These are phyloP conservation scores for Hansenula anomala DNA, from an alignment of 1,139 yeast species.

Conservation along the genomic window DNA sequence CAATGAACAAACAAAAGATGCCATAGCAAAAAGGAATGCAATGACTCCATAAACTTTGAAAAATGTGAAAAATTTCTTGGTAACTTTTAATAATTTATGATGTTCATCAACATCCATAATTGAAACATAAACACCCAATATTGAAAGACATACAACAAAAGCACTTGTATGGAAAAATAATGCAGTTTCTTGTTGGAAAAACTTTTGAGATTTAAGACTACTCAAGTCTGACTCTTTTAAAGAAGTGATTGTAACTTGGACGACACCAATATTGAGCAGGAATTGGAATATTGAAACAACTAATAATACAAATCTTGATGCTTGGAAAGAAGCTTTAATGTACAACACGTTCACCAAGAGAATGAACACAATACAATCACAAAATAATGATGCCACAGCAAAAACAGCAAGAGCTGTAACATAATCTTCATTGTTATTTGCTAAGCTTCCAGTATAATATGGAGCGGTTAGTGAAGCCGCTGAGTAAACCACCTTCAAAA, in stretches of 20 bases:
- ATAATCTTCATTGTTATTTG: not conserved
- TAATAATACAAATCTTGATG: conserved; percentile 1
- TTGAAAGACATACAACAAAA: not conserved
- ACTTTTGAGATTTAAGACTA: not conserved
- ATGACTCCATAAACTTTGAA: not conserved
- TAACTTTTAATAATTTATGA: not conserved
- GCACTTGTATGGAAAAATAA: conserved; percentile 1
- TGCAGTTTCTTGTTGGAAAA: conserved; percentile 1
- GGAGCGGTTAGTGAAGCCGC: not conserved
- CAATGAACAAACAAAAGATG: not conserved
- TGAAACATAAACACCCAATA: not conserved
- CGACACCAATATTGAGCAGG: not conserved
- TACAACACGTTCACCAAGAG: not conserved
- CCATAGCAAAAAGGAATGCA: not conserved
- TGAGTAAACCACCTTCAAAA: not conserved
- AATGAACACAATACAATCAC: not conserved
- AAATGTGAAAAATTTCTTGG: conserved; percentile 1
- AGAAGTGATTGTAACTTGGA: not conserved
- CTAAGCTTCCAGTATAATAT: not conserved
- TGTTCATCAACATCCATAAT: not conserved
- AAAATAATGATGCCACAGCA: not conserved
- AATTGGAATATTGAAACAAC: not conserved
- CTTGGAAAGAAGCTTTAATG: not conserved
- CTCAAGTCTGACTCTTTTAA: not conserved
- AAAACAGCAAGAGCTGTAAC: not conserved